phyloP scores from a whole-genome alignment of 495 filamentous ascomycete genomes.

The Penicillium mononematosum region DNA sequence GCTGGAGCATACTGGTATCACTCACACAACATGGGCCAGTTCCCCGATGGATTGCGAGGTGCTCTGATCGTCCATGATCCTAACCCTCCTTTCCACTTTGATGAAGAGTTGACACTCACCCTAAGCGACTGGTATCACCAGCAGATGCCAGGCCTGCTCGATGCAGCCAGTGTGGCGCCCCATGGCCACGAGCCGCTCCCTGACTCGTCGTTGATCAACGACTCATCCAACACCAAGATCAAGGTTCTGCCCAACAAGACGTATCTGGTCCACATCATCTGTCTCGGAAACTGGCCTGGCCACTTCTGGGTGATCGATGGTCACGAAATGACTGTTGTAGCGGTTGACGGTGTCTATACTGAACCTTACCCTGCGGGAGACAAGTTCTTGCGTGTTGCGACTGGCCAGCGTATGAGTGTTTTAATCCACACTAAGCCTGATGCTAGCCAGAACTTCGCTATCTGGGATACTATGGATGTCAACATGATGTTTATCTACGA shows the following conservation, averaged over 20 bases:
- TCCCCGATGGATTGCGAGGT: conserved; percentile 76
- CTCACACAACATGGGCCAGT: conserved; percentile 69
- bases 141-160: conserved; percentile 53
- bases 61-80: conserved; percentile 73
- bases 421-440: conserved; percentile 57
- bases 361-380: conserved; percentile 52
- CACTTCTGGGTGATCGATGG: conserved; percentile 54
- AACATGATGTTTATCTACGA: conserved; percentile 54
- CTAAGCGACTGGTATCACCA: conserved; percentile 68
- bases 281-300: conserved; percentile 59
- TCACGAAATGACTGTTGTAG: conserved; percentile 62
- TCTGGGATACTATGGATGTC: conserved; percentile 58
- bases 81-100: conserved; percentile 61
- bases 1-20: conserved; percentile 88
- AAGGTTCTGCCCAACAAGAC: conserved; percentile 49
- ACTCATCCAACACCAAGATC: conserved; percentile 47
- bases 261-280: conserved; percentile 70
- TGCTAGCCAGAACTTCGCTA: conserved; percentile 49
- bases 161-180: too few species aligned
- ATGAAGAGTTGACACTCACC: conserved; percentile 63
- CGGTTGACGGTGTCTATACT: conserved; percentile 71
- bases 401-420: conserved; percentile 71
- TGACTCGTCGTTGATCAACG: conserved; percentile 68
- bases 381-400: conserved; percentile 58
- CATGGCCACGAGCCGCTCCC: conserved; percentile 54